These are phyloP conservation scores for Persicaria tinctoria DNA, from an alignment of 148 eudicot species.

Conservation along the genomic window DNA sequence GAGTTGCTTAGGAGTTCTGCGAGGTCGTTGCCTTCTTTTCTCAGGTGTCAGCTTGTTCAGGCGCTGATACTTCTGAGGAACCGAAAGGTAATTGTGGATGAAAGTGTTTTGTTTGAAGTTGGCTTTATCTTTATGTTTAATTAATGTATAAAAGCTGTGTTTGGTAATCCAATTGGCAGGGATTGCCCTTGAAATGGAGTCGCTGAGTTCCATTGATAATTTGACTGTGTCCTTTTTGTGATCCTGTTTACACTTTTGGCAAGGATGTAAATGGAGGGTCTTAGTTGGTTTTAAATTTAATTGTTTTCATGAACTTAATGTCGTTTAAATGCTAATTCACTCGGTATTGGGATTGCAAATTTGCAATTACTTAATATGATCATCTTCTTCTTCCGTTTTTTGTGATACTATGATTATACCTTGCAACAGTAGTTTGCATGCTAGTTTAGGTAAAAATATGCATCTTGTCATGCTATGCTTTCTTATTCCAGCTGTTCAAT, in stretches of 20 bases:
- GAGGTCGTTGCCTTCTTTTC: slow-evolving; percentile 43
- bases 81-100: slow-evolving; percentile 48
- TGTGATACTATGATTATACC: background rate
- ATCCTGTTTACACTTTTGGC: background rate
- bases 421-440: background rate
- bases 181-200: background rate
- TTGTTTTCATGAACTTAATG: background rate
- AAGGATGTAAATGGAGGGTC: background rate
- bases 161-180: background rate
- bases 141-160: background rate
- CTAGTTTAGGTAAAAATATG: background rate
- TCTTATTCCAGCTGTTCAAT: background rate
- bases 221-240: background rate
- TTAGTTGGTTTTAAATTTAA: background rate
- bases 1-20: slow-evolving; percentile 42
- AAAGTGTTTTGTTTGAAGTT: slow-evolving; percentile 4
- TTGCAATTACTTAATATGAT: background rate
- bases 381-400: background rate
- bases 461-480: background rate
- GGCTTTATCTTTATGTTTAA: background rate
- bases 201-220: background rate
- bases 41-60: slow-evolving; percentile 54
- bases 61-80: slow-evolving; percentile 68
- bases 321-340: background rate
- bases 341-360: background rate